Percentiles rank a stretch among this genome's conserved stretches.
Conservation (phyloP, 352 stramenopile genomes). For the Phytophthora pseudosyringae region DNA sequence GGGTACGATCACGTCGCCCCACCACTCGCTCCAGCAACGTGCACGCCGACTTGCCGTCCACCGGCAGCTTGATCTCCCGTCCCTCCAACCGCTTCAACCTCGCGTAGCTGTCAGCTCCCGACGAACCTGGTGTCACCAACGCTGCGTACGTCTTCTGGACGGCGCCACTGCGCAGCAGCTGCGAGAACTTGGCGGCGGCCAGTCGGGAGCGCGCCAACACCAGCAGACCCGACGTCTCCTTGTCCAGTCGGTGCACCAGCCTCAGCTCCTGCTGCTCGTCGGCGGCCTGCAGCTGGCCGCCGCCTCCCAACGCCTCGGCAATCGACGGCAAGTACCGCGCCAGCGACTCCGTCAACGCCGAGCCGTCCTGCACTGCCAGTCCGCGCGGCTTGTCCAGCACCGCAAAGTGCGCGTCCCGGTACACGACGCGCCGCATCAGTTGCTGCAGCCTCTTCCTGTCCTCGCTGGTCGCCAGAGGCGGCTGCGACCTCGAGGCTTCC, state of each 20-base stretch:
- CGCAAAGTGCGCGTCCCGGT: conserved; percentile 63
- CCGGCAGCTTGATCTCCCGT: conserved; percentile 36
- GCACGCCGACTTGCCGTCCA: conserved; percentile 54
- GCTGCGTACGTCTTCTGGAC: conserved; percentile 75
- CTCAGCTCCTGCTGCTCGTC: conserved; percentile 31
- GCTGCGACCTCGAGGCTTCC: background rate
- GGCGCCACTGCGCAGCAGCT: conserved; percentile 40
- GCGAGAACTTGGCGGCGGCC: conserved; percentile 66
- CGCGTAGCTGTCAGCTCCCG: conserved; percentile 1
- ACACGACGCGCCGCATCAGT: conserved; percentile 48
- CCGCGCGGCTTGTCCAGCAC: conserved; percentile 76
- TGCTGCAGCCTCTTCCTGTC: conserved; percentile 24
- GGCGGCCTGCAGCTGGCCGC: background rate
- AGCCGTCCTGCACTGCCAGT: conserved; percentile 69
- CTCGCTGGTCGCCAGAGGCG: background rate
- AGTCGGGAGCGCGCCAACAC: conserved; percentile 72
- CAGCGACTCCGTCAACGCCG: conserved; percentile 49
- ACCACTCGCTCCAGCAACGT: conserved; percentile 45
- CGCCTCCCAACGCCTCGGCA: conserved; percentile 23
- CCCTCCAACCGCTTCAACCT: conserved; percentile 32
- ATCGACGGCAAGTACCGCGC: conserved; percentile 52
- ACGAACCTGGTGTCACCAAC: conserved; percentile 30
- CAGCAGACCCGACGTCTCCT: conserved; percentile 70
- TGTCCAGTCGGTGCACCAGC: conserved; percentile 77
- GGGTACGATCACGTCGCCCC: conserved; percentile 1